These are phyloP conservation scores for Podila epigama DNA, from an alignment of 192 early-diverging fungal genomes.

Conservation along the genomic window DNA sequence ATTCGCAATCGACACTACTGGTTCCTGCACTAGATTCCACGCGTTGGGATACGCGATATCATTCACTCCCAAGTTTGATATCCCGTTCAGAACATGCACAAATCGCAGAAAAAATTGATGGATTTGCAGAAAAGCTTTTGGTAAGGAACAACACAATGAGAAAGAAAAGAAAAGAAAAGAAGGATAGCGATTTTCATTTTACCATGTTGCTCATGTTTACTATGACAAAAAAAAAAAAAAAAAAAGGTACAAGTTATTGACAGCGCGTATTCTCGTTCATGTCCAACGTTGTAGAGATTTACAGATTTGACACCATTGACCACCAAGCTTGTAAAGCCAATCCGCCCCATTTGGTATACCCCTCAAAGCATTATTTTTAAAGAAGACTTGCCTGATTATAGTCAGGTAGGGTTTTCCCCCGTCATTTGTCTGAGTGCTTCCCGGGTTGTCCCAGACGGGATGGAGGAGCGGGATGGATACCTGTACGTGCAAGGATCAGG, in stretches of 20 bases:
- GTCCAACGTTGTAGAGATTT: conserved; percentile 22
- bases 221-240: neutral
- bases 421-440: conserved; percentile 84
- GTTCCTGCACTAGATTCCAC: conserved; percentile 11
- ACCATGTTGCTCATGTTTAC: neutral
- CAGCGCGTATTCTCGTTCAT: too few relatives aligned
- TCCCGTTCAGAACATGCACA: conserved; percentile 76
- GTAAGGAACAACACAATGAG: too few relatives aligned
- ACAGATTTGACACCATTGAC: conserved; percentile 51
- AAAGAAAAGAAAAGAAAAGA: too few relatives aligned
- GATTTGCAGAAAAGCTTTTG: conserved; percentile 66
- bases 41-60: conserved; percentile 65
- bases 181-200: neutral
- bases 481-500: conserved; percentile 90
- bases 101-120: conserved; percentile 63
- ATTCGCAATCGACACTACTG: neutral
- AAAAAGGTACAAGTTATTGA: neutral
- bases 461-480: conserved; percentile 61
- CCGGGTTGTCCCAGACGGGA: conserved; percentile 54
- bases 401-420: conserved; percentile 67
- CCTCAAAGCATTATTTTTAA: conserved; percentile 60
- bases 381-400: conserved; percentile 55
- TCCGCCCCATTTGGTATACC: conserved; percentile 87
- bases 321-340: conserved; percentile 61
- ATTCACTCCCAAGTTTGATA: conserved; percentile 68